Percentiles rank a stretch among this genome's conserved stretches.
These are phyloP conservation scores for Spathaspora sp. DNA, from an alignment of 805 yeast genomes.

Conservation along the genomic window DNA sequence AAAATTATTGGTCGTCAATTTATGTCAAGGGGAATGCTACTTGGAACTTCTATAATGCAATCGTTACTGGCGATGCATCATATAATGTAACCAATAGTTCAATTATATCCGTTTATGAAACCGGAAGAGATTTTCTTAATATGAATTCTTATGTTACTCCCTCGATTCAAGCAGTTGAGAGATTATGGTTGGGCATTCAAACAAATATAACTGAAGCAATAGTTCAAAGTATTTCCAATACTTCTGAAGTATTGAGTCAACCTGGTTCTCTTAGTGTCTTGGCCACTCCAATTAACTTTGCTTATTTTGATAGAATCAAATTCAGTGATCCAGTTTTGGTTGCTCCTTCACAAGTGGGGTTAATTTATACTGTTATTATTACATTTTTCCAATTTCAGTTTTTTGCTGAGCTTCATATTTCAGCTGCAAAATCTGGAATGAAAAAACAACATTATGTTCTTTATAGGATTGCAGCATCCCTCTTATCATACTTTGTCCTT, in stretches of 20 bases:
- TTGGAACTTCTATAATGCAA: conserved; percentile 32
- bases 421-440: conserved; percentile 41
- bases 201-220: conserved; percentile 19
- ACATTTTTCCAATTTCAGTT: conserved; percentile 70
- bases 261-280: conserved; percentile 11
- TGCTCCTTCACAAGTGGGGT: conserved; percentile 74
- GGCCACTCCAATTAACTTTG: conserved; percentile 32
- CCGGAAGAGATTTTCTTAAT: conserved; percentile 59
- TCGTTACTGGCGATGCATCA: conserved; percentile 28
- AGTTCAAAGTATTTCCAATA: conserved; percentile 10
- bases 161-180: conserved; percentile 33
- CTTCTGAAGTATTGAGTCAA: conserved; percentile 9
- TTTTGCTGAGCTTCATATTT: conserved; percentile 51
- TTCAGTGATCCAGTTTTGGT: conserved; percentile 44
- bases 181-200: conserved; percentile 22
- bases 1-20: conserved; percentile 62
- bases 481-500: conserved; percentile 51
- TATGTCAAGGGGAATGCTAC: conserved; percentile 51
- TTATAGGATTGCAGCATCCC: conserved; percentile 50
- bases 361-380: conserved; percentile 65
- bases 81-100: conserved; percentile 25
- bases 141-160: conserved; percentile 43
- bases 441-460: conserved; percentile 43
- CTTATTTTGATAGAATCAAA: conserved; percentile 47
- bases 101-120: conserved; percentile 48